Evolutionary conservation across 257 asterid species (phyloP).

Genomic region (Leonotis leonurus): DNA sequence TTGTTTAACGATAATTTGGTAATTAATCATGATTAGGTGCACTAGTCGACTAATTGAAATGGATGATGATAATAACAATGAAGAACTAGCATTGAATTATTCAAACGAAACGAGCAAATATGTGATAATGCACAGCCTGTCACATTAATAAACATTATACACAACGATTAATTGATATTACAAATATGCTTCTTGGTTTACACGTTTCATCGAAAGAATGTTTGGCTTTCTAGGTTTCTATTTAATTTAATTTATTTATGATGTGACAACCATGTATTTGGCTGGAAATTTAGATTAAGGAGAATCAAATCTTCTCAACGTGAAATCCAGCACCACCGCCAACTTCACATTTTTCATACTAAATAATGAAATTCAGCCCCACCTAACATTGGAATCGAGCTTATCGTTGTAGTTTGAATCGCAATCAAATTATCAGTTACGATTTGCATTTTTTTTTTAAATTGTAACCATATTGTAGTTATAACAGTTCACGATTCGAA

Average conservation of each 20-base stretch:
- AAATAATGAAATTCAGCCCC: not conserved
- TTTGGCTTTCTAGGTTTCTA: not conserved
- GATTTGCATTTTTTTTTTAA: no score
- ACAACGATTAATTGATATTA: not conserved
- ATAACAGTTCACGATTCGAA: no score
- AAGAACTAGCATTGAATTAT: not conserved
- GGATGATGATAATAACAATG: not conserved
- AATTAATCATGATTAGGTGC: not conserved
- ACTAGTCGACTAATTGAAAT: not conserved
- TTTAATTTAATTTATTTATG: not conserved
- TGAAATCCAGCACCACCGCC: conserved; percentile 6
- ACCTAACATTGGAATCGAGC: not conserved
- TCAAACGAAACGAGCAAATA: not conserved
- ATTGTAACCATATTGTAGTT: no score
- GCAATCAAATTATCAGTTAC: no score
- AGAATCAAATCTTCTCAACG: conserved; percentile 28
- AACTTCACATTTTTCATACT: not conserved
- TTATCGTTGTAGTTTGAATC: no score
- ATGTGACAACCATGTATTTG: conserved; percentile 16
- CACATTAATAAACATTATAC: not conserved
- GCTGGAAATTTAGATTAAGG: conserved; percentile 15
- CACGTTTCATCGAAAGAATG: conserved; percentile 15
- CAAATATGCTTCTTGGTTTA: conserved; percentile 11
- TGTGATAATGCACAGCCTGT: conserved; percentile 9
- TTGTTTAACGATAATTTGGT: not conserved